Base-by-base conservation (phyloP, 805 yeast genomes). In the Barnettozyma siamensis region DNA sequence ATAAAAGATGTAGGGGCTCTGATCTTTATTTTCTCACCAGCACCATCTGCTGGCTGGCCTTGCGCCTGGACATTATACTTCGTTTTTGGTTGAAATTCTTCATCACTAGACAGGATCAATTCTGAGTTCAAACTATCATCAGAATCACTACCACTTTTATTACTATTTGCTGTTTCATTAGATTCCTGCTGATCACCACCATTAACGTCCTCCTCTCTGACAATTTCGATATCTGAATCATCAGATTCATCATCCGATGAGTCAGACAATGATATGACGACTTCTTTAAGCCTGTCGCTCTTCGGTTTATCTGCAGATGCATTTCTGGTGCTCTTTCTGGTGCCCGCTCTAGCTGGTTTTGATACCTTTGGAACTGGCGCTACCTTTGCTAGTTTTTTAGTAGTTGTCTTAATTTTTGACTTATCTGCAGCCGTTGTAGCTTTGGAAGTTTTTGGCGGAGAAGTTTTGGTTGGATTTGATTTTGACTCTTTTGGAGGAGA, bases 41-140 rank as follows among this genome's bases (percentile, higher is more conserved):
- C 19, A 17, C n/a, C 29, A 24, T n/a, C 34, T n/a, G n/a, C 24
- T 7, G 55, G 57, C 36, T 48, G 60, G 29, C 52, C 47, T 31
- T 51, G 45, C 50, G 38, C 51, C 55, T 40, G 53, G 41, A 35
- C 54, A 51, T 13, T 58, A 50, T 44, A 53, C 53, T 20, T 61
- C 56, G 55, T 35, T 53, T 57, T 42, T 53, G 41, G 45, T 51
- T 61, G 34, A 55, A 19, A 55, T n/a, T 41, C 47, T 23, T 36
- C 46, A 24, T 45, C 53, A 19, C 35, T 33, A 9, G 44, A 37
- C 19, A 41, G 32, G n/a, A 34, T 36, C 5, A 35, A 37, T 13
- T 38, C 45, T 19, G 34, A 31, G 15, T 29, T n/a, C n/a, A n/a
- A n/a, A n/a, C n/a, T n/a, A n/a, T n/a, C n/a, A n/a, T n/a, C n/a